Base-by-base conservation (phyloP, 345 rosid genomes). In the Camelina hispida region DNA sequence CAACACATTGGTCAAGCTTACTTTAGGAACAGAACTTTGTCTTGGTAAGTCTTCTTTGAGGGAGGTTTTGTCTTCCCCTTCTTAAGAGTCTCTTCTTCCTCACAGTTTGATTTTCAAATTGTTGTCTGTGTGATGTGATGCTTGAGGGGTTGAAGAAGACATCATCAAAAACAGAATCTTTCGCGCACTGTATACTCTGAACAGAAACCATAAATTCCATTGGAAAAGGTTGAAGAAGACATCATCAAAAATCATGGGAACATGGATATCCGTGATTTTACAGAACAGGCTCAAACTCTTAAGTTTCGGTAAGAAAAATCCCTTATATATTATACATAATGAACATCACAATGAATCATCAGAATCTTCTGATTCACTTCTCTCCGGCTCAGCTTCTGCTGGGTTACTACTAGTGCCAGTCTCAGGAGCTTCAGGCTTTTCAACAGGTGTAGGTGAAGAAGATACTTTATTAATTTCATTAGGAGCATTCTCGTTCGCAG, bases 281-380 rank as follows among this genome's bases (percentile, higher is more conserved):
- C 20, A 22, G 14, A 14, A 53, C n/a, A 52, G 38, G 62, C 62
- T n/a, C 51, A 38, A 68, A 15, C 23, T 38, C 72, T 25, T 10
- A 64, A 46, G 25, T 3, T 47, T 11, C 16, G 2, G 17, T 16
- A 13, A 65, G 56, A 32, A 6, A 48, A 11, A 25, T 47, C 30
- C 48, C 30, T 64, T 0, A n/a, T n/a, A n/a, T n/a, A n/a, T n/a
- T n/a, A n/a, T n/a, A n/a, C n/a, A n/a, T n/a, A n/a, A n/a, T n/a
- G 60, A 51, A 22, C 46, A n/a, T 86, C 80, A 92, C 69, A 82
- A 73, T 13, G 98, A 92, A 71, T 92, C 99, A 13, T 95, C 99
- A 8, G 97, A 85, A 32, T 89, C 99, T 62, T 95, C 99, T n/a
- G 99, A 85, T 51, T 92, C 99, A 13, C 91, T 88, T 77, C 97